phyloP scores from a whole-genome alignment of 345 rosid species.

The Aegle marmelos region DNA sequence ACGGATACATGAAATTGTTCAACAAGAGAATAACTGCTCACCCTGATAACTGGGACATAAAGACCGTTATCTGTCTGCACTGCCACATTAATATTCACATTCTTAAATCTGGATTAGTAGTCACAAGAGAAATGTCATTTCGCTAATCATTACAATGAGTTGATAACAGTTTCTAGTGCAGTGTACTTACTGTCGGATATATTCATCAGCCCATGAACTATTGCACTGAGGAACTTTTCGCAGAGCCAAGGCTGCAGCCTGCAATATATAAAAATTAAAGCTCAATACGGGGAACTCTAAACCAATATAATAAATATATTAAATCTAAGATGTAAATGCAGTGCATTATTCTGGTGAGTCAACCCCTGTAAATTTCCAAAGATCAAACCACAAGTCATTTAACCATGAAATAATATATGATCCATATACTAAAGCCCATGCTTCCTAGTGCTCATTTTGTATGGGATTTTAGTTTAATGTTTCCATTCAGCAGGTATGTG shows the following conservation, averaged over 20 bases:
- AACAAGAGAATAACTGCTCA: constrained; percentile 23
- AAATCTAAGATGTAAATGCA: neutral
- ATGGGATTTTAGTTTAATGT: no score
- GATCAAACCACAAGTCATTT: neutral
- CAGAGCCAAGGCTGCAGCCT: constrained; percentile 99
- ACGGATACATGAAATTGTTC: neutral
- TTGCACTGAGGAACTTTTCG: constrained; percentile 94
- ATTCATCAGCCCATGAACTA: constrained; percentile 95
- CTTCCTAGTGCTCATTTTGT: no score
- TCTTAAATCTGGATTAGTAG: constrained; percentile 54
- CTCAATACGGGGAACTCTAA: neutral
- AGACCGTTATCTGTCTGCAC: constrained; percentile 98
- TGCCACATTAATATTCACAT: constrained; percentile 86
- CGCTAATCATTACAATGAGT: neutral
- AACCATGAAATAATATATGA: neutral
- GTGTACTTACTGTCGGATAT: constrained; percentile 83
- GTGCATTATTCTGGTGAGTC: neutral
- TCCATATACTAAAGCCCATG: neutral
- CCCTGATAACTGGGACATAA: constrained; percentile 92
- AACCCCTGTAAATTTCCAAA: neutral
- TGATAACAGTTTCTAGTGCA: neutral
- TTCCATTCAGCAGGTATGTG: no score
- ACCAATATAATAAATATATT: neutral
- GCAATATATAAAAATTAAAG: constrained; percentile 16
- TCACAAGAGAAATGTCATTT: constrained; percentile 10